A percentile compares a stretch with the other conserved stretches of the same genome.
These are phyloP conservation scores for Raphanus sativus DNA, from an alignment of 345 rosid species.

Conservation along the genomic window DNA sequence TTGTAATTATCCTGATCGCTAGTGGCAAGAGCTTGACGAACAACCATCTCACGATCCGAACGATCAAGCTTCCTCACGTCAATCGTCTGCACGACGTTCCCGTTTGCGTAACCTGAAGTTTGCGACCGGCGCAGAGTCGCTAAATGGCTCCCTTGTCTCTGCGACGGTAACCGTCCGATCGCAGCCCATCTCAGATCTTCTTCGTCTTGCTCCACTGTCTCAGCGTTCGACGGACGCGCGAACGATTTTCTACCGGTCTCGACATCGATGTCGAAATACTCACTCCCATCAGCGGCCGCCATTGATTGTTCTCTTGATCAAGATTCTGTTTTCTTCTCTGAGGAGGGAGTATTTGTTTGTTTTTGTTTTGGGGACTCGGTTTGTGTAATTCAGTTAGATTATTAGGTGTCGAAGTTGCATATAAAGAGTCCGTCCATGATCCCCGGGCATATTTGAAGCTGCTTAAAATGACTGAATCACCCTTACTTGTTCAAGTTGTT, in stretches of 20 bases:
- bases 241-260: conserved; percentile 54
- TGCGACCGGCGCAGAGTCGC: conserved; percentile 46
- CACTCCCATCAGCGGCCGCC: conserved; percentile 74
- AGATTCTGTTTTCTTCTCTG: background rate
- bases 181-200: conserved; percentile 79
- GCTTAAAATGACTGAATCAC: background rate
- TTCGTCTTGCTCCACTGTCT: conserved; percentile 65
- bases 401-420: background rate
- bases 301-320: conserved; percentile 17
- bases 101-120: conserved; percentile 32
- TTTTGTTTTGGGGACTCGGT: background rate
- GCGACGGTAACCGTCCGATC: conserved; percentile 65
- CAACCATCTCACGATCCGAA: conserved; percentile 59
- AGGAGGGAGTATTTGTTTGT: background rate
- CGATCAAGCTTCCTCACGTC: conserved; percentile 72
- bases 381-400: conserved; percentile 13
- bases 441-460: conserved; percentile 32
- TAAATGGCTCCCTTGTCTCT: conserved; percentile 45
- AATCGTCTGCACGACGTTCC: conserved; percentile 48
- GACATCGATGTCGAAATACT: conserved; percentile 68
- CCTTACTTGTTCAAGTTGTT: background rate
- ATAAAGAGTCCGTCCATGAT: conserved; percentile 22
- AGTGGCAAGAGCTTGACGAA: conserved; percentile 80
- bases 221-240: conserved; percentile 68
- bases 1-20: conserved; percentile 70